Base-by-base conservation (phyloP, 2,329 filamentous ascomycete species). In the Hypomyces perniciosus region DNA sequence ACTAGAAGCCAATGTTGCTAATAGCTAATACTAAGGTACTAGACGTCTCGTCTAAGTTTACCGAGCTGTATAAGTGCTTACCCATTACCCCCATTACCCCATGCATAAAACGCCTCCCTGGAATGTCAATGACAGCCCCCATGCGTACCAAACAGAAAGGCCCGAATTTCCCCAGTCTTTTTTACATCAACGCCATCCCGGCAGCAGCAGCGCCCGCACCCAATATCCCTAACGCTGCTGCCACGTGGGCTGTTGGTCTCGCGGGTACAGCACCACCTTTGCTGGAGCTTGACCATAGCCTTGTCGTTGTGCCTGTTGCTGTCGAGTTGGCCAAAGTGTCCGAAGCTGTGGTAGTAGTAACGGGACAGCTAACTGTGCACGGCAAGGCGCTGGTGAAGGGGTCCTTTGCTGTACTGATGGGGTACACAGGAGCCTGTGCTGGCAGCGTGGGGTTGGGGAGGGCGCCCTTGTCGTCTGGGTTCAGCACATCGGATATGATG, bases 401-500 rank as follows among this genome's bases (percentile, higher is more conserved):
- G 8, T 60, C 56, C 37, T 72, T 67, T 4, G 64, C 67, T 5
- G 70, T 72, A 4, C 79, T 82, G 50, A 73, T 73, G 27, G 68
- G 67, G 66, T 79, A 87, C 1, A 76, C 82, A 4, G 77, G 72
- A 0, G 69, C 61, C 35, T 78, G 76, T 1, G 73, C 72, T 27
- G 59, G 60, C 1, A 64, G 55, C 3, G 60, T 62, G 6, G 69
- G 66, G 43, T 76, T 65, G 1, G 73, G 74, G 13, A 56, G 54
- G 3, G 61, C 65, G 3, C 56, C 57, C 10, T 65, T 52, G 4
- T 61, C 67, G 35, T 72, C 61, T 1, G 73, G 75, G 59, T 74
- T 77, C 30, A 79, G 65, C 6, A 77, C 73, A 51, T 69, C 72
- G 60, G 84, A 79, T 50, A 83, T 71, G 41, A 83, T 68, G 61